Conservation (phyloP, 257 asterid genomes). For the Solanum phureja region DNA sequence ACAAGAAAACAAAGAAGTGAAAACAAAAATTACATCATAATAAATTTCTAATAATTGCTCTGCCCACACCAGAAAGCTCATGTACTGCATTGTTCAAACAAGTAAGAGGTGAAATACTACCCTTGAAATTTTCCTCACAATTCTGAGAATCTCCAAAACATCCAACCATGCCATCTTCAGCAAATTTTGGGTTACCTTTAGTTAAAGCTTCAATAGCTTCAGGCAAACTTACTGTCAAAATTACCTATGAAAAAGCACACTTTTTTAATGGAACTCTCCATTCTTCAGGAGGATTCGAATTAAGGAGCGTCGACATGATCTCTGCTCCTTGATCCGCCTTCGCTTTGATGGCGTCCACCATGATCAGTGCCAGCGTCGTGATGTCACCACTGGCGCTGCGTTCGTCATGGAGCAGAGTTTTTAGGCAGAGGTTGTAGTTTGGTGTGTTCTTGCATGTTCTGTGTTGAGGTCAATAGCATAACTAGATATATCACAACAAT, state of each 20-base stretch:
- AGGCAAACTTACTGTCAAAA: not conserved
- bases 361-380: constrained; percentile 4
- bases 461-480: not conserved
- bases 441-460: constrained; percentile 41
- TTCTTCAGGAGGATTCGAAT: not conserved
- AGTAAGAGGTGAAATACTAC: constrained; percentile 3
- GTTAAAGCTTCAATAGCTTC: constrained; percentile 17
- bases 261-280: not conserved
- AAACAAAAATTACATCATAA: constrained; percentile 4
- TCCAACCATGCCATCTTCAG: constrained; percentile 12
- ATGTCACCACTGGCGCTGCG: constrained; percentile 15
- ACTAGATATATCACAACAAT: not conserved
- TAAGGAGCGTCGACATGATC: not conserved
- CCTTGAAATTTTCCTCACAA: constrained; percentile 7
- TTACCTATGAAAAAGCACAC: not conserved
- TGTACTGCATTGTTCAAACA: constrained; percentile 10
- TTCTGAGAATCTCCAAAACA: constrained; percentile 5
- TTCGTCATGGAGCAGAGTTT: constrained; percentile 19
- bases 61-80: constrained; percentile 36
- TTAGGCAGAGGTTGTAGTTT: constrained; percentile 45
- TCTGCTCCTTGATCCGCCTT: not conserved
- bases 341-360: constrained; percentile 4
- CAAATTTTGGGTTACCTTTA: constrained; percentile 21
- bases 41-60: constrained; percentile 23
- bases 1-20: not conserved